phyloP scores from a whole-genome alignment of 768 basidiomycete species.

The Pleurotus sapidus region DNA sequence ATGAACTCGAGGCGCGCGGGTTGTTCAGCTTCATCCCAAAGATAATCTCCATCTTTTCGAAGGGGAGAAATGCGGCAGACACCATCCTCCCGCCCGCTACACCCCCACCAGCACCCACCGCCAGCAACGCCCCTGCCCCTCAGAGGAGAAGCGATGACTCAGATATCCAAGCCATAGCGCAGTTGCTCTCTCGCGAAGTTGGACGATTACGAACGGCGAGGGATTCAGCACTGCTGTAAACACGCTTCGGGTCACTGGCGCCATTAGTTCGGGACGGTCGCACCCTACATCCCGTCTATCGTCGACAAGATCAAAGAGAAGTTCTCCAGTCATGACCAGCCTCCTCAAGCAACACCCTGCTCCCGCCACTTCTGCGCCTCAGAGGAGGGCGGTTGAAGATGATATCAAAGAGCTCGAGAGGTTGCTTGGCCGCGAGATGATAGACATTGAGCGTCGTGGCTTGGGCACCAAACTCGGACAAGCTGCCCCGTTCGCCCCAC shows the following conservation, averaged over 20 bases:
- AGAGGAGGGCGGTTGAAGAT: neutral
- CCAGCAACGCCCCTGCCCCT: too few species aligned
- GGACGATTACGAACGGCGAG: too few species aligned
- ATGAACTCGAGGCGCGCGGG: neutral
- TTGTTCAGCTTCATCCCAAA: neutral
- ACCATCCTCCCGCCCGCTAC: neutral
- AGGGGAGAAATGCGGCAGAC: neutral
- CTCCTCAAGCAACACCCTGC: neutral
- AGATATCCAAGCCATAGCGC: too few species aligned
- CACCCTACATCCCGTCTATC: too few species aligned
- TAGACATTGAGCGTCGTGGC: neutral
- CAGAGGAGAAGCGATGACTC: too few species aligned
- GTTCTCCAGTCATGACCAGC: too few species aligned
- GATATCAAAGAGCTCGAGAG: slow-evolving; percentile 5
- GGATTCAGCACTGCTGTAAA: too few species aligned
- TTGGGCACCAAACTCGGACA: neutral
- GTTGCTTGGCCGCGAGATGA: neutral
- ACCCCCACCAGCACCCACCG: neutral
- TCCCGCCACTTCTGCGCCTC: neutral
- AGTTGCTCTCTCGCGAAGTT: too few species aligned
- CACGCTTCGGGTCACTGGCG: too few species aligned
- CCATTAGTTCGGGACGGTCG: too few species aligned
- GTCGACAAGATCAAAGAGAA: too few species aligned
- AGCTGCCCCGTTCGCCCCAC: neutral
- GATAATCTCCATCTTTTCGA: neutral